Evolutionary conservation across 2,329 filamentous ascomycete genomes (phyloP), one percentile per base, ranked within the genome.

Genomic region (Aaosphaeria pasadenensis): DNA sequence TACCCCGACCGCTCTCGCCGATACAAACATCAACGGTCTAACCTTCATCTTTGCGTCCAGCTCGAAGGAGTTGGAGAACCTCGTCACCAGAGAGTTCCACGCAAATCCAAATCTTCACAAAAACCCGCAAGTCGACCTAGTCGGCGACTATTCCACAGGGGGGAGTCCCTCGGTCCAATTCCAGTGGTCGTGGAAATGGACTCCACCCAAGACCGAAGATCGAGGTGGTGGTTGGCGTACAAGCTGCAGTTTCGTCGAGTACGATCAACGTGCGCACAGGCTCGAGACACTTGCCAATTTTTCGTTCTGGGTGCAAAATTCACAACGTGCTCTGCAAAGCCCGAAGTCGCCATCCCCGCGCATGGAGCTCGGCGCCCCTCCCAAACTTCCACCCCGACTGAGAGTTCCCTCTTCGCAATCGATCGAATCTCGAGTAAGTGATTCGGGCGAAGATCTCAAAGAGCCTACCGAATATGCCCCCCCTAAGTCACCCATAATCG

Each of bases 141-240:
- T 99, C n/a, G 94, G 94, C 3, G 91, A 96, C 68, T 96, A 88
- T 66, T 81, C 83, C 3, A 99, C 94, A 0, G 84, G 81, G 31
- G 91, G 92, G n/a, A 89, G 78, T 61, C 77, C 87, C 5, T 92
- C 89, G 1, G 86, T 95, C 30, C 85, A 90, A 32, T 96, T 96
- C 66, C 87, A 92, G 55, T 99, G 92, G 91, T 86, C 87, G 6
- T 99, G 94, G 94, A 94, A 87, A 76, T 99, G 92, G 91, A 90
- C 88, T 66, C 89, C 94, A 6, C 94, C 94, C 35, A 95, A 90
- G 76, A 64, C 75, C 11, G 74, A 76, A 11, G 91, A 96, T 66
- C 84, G 83, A 61, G 89, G 88, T 30, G 90, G 91, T 48, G 94
- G 94, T 40, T 99, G 94, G 92, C 88, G 90, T 64, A 97, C 95